Evolutionary conservation across 371 early-diverging fungal species (phyloP), one percentile per base, ranked within the genome.

Genomic region (Lichtheimia corymbifera): DNA sequence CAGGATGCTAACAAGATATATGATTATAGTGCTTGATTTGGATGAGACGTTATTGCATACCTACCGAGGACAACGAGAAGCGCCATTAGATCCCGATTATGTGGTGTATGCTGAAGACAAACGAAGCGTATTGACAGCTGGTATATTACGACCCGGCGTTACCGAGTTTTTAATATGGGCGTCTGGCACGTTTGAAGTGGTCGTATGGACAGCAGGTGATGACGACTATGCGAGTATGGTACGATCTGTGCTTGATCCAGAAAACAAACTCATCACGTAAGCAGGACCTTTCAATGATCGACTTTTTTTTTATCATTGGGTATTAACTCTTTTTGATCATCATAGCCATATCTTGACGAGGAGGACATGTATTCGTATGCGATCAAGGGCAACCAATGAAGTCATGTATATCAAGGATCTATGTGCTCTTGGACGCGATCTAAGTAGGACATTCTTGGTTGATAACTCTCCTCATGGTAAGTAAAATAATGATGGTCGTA

Each of bases 401-500:
- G 60, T 73, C 20, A 49, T 73, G 41, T 76, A 76, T 54, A 65
- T 79, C 24, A 79, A 79, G 49, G 79, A 79, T 28, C 56, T 79
- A 5, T 73, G 74, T 40, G 76, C 76, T 15, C 64, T 79, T 5
- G 79, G 79, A 14, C 71, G 79, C n/a, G 79, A 79, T 60, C 58
- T 79, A 13, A 62, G 76, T 43, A 64, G 68, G 45, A 79, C 79
- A 1, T 75, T 79, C 25, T 59, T 79, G 28, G 72, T 79, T 0
- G 79, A 79, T 45, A 79, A 79, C 55, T 70, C 76, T 28, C 79
- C 79, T 17, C 79, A 79, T 60, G 68, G 72, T 71, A 65, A 64
- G 35, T 35, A 35, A 1, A 2, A 35, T 35, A 11, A 2, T 6
- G 35, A 35, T 35, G 28, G 0, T 28, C 5, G 35, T 35, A 35